A percentile compares a stretch with the other conserved stretches of the same genome.
Conservation (phyloP, 495 filamentous ascomycete species). For the Neurospora terricola region DNA sequence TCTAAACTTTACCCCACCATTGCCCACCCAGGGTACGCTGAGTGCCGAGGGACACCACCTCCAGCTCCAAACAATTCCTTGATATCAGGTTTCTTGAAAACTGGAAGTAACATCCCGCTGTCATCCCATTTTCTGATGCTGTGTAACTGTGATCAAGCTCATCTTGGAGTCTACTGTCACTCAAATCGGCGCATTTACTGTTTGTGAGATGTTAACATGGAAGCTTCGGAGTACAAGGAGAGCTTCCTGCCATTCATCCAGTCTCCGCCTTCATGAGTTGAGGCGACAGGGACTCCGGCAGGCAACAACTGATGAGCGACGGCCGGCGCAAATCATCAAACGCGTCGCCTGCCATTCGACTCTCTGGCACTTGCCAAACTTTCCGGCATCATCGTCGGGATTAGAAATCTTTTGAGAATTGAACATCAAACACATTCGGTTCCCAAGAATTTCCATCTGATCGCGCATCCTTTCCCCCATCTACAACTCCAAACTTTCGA, state of each 20-base stretch:
- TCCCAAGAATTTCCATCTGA: neutral
- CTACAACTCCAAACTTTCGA: neutral
- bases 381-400: neutral
- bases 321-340: neutral
- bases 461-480: neutral
- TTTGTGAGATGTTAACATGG: neutral
- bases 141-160: neutral
- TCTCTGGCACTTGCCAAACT: neutral
- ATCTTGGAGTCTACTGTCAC: neutral
- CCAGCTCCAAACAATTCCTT: neutral
- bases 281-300: neutral
- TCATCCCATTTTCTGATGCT: neutral
- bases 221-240: neutral
- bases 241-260: neutral
- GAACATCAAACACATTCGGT: neutral
- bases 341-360: neutral
- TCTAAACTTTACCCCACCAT: neutral
- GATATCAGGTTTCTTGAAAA: neutral
- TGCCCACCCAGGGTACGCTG: neutral
- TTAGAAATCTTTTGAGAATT: neutral
- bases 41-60: neutral
- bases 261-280: neutral
- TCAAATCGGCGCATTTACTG: neutral
- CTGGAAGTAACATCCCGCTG: neutral
- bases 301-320: neutral